These are phyloP conservation scores for Dictyostelium firmibasis DNA, from an alignment of 78 protist genomes.

Conservation along the genomic window DNA sequence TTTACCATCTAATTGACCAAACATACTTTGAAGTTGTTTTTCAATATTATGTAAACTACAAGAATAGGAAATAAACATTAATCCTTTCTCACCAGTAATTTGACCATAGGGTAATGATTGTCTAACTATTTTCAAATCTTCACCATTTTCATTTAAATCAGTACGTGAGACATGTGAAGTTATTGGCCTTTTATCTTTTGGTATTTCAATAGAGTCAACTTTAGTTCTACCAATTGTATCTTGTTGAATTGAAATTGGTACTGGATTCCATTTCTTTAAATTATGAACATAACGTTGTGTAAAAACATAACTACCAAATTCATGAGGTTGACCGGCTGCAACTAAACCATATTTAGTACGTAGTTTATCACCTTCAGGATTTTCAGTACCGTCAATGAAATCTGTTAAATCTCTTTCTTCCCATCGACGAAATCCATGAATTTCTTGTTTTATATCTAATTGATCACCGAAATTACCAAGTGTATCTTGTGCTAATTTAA, in stretches of 20 bases:
- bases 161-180: conserved; percentile 22
- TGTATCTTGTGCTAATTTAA: not conserved
- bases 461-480: not conserved
- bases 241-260: not conserved
- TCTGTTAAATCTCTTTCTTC: conserved; percentile 32
- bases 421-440: conserved; percentile 47
- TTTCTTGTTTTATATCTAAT: conserved; percentile 5
- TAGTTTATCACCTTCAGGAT: conserved; percentile 16
- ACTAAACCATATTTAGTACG: not conserved
- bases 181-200: not conserved
- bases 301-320: conserved; percentile 41
- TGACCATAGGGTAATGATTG: conserved; percentile 59
- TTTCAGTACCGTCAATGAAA: conserved; percentile 65
- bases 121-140: conserved; percentile 28
- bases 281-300: conserved; percentile 33
- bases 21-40: conserved; percentile 40
- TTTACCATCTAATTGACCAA: conserved; percentile 47
- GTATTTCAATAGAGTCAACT: not conserved
- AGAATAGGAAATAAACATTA: conserved; percentile 28
- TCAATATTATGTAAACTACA: conserved; percentile 1
- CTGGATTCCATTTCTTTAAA: not conserved
- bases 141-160: conserved; percentile 48
- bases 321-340: not conserved
- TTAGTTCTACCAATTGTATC: conserved; percentile 47
- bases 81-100: not conserved